Base-by-base conservation (phyloP, 257 asterid genomes). In the Salvia hispanica region DNA sequence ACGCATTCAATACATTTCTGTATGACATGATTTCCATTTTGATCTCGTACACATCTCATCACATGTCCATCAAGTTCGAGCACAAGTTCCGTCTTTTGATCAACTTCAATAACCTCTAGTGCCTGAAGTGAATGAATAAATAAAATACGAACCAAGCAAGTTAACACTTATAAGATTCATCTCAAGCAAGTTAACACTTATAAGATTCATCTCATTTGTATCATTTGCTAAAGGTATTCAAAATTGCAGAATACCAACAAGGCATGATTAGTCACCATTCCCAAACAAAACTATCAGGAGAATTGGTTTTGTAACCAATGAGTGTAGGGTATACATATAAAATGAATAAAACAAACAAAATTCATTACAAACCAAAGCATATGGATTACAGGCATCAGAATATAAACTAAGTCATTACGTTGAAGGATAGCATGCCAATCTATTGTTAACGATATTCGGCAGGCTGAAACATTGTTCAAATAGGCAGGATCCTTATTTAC, bases 1-100 rank as follows among this genome's bases (percentile, higher is more conserved):
- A 91, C 70, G 61, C 94, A 83, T 66, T 89, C 95, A 4, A 91
- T 87, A 72, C 96, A 88, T 79, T 91, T 91, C 69, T 89, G 98
- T 71, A 91, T 87, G 42, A 91, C 98, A 61, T 91, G 98, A 69
- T 91, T 91, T 59, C 98, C 98, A 69, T 91, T 88, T 72, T 91
- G 98, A 84, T 91, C 98, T 18, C 85, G 87, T 21, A 91, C 95
- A 34, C 98, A 91, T 79, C 82, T 77, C 89, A 87, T 76, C 67
- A 88, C 89, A 62, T 91, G 92, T 54, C 95, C 96, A 78, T 91
- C 89, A 28, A 91, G 92, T 70, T 91, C 98, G 15, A 55, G 78
- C 68, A 80, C 90, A 37, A 91, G 88, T 72, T 80, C 84, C 1
- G 74, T 79, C 82, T 84, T 89, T 77, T 91, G 98, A 56, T 89